Percentiles rank a stretch among this genome's conserved stretches.
phyloP scores from a whole-genome alignment of 176 grass and related monocot genomes.

The Coix lacrymajobi region DNA sequence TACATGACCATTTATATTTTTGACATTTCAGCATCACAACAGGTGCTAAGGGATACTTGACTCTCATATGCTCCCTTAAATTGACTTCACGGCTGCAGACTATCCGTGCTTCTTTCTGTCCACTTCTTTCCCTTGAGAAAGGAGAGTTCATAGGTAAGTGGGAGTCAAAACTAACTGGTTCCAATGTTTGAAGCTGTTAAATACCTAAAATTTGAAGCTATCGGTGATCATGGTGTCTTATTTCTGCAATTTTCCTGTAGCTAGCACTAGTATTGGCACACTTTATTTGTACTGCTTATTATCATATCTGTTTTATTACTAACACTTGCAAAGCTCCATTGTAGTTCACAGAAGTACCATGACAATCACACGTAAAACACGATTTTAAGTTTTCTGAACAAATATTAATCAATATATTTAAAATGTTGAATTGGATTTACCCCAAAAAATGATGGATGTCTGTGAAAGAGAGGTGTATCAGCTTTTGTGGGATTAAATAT shows the following conservation, averaged over 20 bases:
- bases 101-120: conserved; percentile 85
- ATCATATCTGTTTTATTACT: neutral
- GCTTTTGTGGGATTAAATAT: conserved; percentile 11
- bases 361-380: neutral
- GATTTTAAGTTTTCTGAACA: neutral
- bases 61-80: conserved; percentile 80
- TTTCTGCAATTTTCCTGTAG: neutral
- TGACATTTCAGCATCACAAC: conserved; percentile 55
- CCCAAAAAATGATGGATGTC: neutral
- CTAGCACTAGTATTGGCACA: neutral
- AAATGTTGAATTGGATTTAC: neutral
- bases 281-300: neutral
- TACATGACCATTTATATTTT: conserved; percentile 23
- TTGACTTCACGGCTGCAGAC: conserved; percentile 55
- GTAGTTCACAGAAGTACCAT: neutral
- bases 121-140: conserved; percentile 97
- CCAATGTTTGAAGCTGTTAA: neutral
- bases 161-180: neutral
- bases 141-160: conserved; percentile 94
- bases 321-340: conserved; percentile 2
- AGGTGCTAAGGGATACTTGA: conserved; percentile 79
- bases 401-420: neutral
- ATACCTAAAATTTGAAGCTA: conserved; percentile 13
- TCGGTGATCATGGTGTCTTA: neutral
- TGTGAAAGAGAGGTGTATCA: neutral